Evolutionary conservation across 768 basidiomycete genomes (phyloP).

Genomic region (Antrodiella citrinella): DNA sequence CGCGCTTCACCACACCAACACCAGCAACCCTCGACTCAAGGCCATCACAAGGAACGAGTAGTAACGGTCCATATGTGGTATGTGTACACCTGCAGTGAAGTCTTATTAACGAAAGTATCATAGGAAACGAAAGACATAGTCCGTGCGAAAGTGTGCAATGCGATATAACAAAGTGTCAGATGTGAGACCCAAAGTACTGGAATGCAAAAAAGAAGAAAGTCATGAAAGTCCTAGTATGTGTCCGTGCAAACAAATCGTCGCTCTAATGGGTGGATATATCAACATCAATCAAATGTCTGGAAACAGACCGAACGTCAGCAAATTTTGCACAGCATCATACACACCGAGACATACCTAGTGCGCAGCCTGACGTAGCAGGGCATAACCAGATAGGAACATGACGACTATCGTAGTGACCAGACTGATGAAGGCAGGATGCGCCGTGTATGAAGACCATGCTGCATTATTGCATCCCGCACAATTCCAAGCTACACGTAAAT

Average conservation of each 20-base stretch:
- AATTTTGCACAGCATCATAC: neutral
- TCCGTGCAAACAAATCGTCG: neutral
- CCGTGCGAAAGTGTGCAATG: neutral
- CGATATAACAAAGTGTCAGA: neutral
- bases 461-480: conserved; percentile 42
- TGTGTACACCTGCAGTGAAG: neutral
- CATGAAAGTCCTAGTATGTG: neutral
- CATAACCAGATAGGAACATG: conserved; percentile 59
- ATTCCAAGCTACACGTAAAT: conserved; percentile 39
- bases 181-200: neutral
- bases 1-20: too few relatives aligned
- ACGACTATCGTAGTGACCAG: conserved; percentile 50
- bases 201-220: neutral
- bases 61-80: too few relatives aligned
- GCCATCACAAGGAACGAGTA: too few relatives aligned
- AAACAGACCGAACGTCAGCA: neutral
- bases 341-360: conserved; percentile 13
- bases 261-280: neutral
- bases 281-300: neutral
- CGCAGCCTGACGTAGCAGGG: conserved; percentile 36
- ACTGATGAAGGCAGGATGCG: conserved; percentile 51
- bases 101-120: neutral
- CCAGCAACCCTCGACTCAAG: too few relatives aligned
- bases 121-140: neutral
- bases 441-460: conserved; percentile 23